Evolutionary conservation across 1,284 basidiomycete genomes (phyloP).

Genomic region (Boletellus sp.): DNA sequence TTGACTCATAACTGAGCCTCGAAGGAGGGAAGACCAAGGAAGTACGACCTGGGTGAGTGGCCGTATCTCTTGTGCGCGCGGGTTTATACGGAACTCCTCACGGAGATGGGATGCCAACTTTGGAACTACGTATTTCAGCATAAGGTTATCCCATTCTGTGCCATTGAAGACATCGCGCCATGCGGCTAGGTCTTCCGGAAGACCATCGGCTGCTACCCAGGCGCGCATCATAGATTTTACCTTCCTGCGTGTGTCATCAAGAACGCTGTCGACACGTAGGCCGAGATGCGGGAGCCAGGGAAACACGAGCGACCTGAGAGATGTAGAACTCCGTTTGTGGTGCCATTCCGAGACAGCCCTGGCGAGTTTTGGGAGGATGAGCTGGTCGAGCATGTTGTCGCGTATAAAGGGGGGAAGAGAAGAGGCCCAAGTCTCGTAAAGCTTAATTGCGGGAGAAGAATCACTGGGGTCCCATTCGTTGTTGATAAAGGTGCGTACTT

Average conservation of each 20-base stretch:
- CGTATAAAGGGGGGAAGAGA: slow-evolving; percentile 88
- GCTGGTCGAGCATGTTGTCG: slow-evolving; percentile 95
- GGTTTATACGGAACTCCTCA: slow-evolving; percentile 84
- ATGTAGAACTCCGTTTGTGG: slow-evolving; percentile 50
- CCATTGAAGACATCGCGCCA: slow-evolving; percentile 85
- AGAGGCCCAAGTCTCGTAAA: slow-evolving; percentile 87
- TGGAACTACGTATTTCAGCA: slow-evolving; percentile 88
- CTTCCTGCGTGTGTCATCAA: slow-evolving; percentile 84
- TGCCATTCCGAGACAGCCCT: slow-evolving; percentile 86
- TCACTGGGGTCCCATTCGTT: slow-evolving; percentile 86
- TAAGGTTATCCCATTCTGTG: slow-evolving; percentile 86
- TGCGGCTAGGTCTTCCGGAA: slow-evolving; percentile 69
- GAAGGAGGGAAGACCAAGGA: slow-evolving; percentile 73
- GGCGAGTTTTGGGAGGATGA: slow-evolving; percentile 88
- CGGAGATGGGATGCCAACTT: slow-evolving; percentile 81
- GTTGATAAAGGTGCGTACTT: slow-evolving; percentile 87
- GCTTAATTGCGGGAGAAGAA: slow-evolving; percentile 71
- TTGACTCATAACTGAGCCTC: slow-evolving; percentile 74
- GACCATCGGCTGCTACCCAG: slow-evolving; percentile 75
- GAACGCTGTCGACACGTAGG: slow-evolving; percentile 70
- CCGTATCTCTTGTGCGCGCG: slow-evolving; percentile 83
- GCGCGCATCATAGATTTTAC: slow-evolving; percentile 73
- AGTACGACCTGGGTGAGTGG: slow-evolving; percentile 72
- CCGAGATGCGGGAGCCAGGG: slow-evolving; percentile 94
- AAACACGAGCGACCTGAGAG: slow-evolving; percentile 83